These are phyloP conservation scores for Ceratobasidium sp. DNA, from an alignment of 1,284 basidiomycete genomes.

Conservation along the genomic window DNA sequence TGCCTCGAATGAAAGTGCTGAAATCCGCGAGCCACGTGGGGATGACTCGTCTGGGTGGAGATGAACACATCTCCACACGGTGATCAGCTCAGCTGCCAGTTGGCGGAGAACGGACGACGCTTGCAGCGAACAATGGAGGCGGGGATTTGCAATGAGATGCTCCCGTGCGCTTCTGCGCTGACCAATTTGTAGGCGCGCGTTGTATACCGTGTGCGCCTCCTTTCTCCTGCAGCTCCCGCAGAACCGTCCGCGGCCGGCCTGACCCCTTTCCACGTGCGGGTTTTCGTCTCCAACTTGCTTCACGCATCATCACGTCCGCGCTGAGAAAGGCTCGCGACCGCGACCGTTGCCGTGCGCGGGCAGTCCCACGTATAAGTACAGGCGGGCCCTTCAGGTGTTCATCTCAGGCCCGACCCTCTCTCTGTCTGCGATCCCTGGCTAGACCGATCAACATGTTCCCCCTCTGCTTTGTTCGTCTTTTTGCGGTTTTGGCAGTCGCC, in stretches of 20 bases:
- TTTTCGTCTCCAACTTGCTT: slow-evolving; percentile 2
- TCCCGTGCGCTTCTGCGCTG: neutral
- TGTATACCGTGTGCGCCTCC: slow-evolving; percentile 14
- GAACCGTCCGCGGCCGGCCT: neutral
- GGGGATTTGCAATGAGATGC: slow-evolving; percentile 12
- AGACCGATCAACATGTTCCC: slow-evolving; percentile 2
- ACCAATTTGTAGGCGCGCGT: slow-evolving; percentile 12
- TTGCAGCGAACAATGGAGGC: slow-evolving; percentile 11
- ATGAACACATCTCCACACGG: neutral
- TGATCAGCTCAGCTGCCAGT: neutral
- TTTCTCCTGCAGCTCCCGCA: slow-evolving; percentile 1
- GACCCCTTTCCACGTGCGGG: slow-evolving; percentile 37
- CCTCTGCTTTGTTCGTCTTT: slow-evolving; percentile 29
- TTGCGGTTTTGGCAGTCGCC: slow-evolving; percentile 1
- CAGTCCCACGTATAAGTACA: slow-evolving; percentile 28
- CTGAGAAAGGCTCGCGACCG: slow-evolving; percentile 28
- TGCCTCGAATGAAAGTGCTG: neutral
- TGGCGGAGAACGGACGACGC: neutral
- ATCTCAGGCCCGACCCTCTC: slow-evolving; percentile 23
- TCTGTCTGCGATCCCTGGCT: neutral
- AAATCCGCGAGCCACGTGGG: slow-evolving; percentile 5
- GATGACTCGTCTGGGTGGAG: neutral
- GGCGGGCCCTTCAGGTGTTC: neutral
- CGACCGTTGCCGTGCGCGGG: neutral
- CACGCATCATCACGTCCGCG: slow-evolving; percentile 23